Percentiles rank a stretch among this genome's conserved stretches.
Evolutionary conservation across 1,284 basidiomycete species (phyloP).

Genomic region (Anthracocystis walkeri): DNA sequence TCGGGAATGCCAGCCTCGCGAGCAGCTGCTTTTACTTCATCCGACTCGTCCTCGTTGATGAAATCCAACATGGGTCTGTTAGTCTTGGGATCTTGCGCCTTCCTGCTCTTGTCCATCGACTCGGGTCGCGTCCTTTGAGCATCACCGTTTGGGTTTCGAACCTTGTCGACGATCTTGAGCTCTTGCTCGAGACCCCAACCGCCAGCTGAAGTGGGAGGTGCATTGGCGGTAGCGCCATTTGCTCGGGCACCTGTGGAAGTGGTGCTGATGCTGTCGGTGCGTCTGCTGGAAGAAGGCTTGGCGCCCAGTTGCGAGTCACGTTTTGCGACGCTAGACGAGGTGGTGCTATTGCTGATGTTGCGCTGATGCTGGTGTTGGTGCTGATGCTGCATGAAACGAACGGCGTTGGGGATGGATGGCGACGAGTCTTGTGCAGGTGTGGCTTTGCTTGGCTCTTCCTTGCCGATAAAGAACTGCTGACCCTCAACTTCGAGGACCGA

Average conservation of each 20-base stretch:
- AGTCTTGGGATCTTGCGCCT: conserved; percentile 21
- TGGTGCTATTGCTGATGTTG: conserved; percentile 3
- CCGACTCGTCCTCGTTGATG: conserved; percentile 40
- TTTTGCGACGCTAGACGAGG: conserved; percentile 6
- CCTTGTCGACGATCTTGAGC: conserved; percentile 38
- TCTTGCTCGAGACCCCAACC: conserved; percentile 50
- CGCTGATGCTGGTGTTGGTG: conserved; percentile 10
- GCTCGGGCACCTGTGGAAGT: background rate
- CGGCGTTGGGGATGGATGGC: conserved; percentile 41
- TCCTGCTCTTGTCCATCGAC: conserved; percentile 39
- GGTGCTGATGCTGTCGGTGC: conserved; percentile 12
- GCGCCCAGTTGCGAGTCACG: conserved; percentile 17
- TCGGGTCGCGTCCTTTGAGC: conserved; percentile 7
- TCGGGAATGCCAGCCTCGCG: conserved; percentile 49
- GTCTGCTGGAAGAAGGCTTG: conserved; percentile 8
- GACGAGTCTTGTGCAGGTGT: conserved; percentile 18
- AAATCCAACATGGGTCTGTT: conserved; percentile 24
- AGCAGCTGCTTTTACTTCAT: conserved; percentile 46
- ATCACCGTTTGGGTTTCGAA: conserved; percentile 10
- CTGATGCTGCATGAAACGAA: conserved; percentile 39
- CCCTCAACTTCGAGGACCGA: conserved; percentile 48
- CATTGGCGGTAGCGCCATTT: background rate
- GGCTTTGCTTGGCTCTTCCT: conserved; percentile 18
- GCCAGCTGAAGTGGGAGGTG: background rate
- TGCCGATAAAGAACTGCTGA: conserved; percentile 39